Evolutionary conservation across 2,329 filamentous ascomycete species (phyloP), one percentile per base, ranked within the genome.

Genomic region (Fusarium xyrophilum): DNA sequence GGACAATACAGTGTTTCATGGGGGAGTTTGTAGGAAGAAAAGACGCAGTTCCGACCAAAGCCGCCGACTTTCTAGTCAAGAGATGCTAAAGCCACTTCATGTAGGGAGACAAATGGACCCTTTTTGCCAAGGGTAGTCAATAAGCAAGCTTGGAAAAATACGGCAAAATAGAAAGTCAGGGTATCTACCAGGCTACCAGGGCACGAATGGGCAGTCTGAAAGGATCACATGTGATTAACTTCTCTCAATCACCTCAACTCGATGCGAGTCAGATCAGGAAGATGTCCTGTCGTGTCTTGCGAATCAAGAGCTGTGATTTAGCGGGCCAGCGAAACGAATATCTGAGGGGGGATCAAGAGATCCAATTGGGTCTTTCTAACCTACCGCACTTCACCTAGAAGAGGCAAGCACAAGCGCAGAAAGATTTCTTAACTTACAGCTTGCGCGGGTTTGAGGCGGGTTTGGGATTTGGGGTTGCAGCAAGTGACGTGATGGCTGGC

Each of bases 401-500:
- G 25, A 65, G 40, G 46, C 60, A 65, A 51, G 46, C 36, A 43
- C 30, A 64, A 46, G 52, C 60, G 43, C 43, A 60, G 40, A 35
- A n/a, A 15, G 17, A 25, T 36, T 40, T 40, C 38, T 23, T 23
- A 40, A 23, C 14, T 11, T n/a, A 52, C 23, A 43, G 27, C 54
- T 58, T 54, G 39, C 19, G 27, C 21, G 36, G 44, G 32, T 39
- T 50, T 25, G 33, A 17, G 46, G 59, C 28, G 56, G 44, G 38
- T 38, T 46, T 51, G 33, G 39, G 44, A 39, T 25, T 46, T 51
- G 35, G 39, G 52, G 52, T 48, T 50, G 50, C 56, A 65, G 52
- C 56, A 48, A 69, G 67, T 70, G 67, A 70, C 67, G 67, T 70
- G 56, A 62, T 65, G 63, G 56, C 42, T 56, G 55, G 28, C 38